Conservation (phyloP, 768 basidiomycete species). For the Cystoderma amianthinum region DNA sequence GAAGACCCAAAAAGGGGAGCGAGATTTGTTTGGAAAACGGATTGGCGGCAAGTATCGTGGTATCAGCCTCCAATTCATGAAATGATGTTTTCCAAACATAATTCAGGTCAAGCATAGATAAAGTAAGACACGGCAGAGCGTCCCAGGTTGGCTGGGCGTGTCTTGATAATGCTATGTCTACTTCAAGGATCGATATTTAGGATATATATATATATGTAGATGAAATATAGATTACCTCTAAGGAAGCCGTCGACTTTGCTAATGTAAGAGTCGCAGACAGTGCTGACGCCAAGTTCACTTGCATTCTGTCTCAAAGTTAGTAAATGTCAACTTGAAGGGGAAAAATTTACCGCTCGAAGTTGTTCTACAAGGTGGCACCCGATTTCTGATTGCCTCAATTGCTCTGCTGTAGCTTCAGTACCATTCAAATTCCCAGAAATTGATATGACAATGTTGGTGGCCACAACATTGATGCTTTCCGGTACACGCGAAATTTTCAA, state of each 20-base stretch:
- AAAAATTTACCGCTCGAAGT: conserved; percentile 21
- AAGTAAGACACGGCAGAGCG: conserved; percentile 12
- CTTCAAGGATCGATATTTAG: too few species aligned
- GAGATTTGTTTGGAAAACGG: conserved; percentile 53
- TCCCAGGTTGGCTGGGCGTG: too few species aligned
- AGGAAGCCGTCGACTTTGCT: too few species aligned
- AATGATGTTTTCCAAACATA: conserved; percentile 24
- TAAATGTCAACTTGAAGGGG: conserved; percentile 1
- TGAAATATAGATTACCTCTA: too few species aligned
- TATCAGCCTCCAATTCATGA: conserved; percentile 3
- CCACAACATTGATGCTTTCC: conserved; percentile 38
- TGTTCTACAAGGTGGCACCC: conserved; percentile 41
- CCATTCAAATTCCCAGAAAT: conserved; percentile 50
- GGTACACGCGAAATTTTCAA: conserved; percentile 30
- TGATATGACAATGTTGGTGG: conserved; percentile 43
- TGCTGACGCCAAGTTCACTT: conserved; percentile 46
- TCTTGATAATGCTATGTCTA: too few species aligned
- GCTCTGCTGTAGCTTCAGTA: conserved; percentile 24
- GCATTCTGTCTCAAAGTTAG: conserved; percentile 41
- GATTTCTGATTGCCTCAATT: conserved; percentile 43
- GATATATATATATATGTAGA: too few species aligned
- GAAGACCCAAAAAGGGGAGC: conserved; percentile 44
- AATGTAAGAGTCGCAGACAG: too few species aligned
- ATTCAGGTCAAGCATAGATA: conserved; percentile 27
- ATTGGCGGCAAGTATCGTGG: conserved; percentile 14